A percentile compares a stretch with the other conserved stretches of the same genome.
Evolutionary conservation across 352 stramenopile genomes (phyloP).

Genomic region (Globisporangium irregulare): DNA sequence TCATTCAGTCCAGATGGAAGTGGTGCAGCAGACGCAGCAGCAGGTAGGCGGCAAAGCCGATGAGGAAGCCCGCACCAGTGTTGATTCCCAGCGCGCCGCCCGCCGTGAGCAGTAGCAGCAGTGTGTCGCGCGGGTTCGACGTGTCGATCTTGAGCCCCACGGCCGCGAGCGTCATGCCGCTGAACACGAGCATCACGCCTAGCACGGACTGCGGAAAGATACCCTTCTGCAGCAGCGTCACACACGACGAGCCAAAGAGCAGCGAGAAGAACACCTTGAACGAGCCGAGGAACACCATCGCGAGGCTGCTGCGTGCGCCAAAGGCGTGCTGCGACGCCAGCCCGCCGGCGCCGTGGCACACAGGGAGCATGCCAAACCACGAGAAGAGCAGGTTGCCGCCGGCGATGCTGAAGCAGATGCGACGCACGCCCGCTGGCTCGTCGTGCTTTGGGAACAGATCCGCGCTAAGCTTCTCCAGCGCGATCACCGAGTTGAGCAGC

Average conservation of each 20-base stretch:
- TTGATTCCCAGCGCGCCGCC: conserved; percentile 45
- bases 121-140: conserved; percentile 28
- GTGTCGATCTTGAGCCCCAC: conserved; percentile 53
- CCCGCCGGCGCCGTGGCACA: conserved; percentile 92
- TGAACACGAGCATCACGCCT: conserved; percentile 61
- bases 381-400: conserved; percentile 83
- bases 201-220: conserved; percentile 59
- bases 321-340: conserved; percentile 92
- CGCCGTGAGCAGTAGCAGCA: conserved; percentile 44
- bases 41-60: conserved; percentile 36
- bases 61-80: conserved; percentile 54
- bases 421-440: conserved; percentile 49
- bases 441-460: conserved; percentile 87
- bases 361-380: conserved; percentile 90
- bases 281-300: conserved; percentile 86
- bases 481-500: conserved; percentile 91
- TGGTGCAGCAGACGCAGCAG: conserved; percentile 25
- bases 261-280: conserved; percentile 91
- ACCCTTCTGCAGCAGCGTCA: conserved; percentile 50
- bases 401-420: conserved; percentile 68
- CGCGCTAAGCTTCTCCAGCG: conserved; percentile 84
- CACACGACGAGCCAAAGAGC: conserved; percentile 77
- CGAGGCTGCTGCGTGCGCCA: conserved; percentile 86
- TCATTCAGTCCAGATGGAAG: conserved; percentile 16
- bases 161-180: conserved; percentile 41